phyloP scores from a whole-genome alignment of 139 green algal genomes.

The Volvox reticuliferus region DNA sequence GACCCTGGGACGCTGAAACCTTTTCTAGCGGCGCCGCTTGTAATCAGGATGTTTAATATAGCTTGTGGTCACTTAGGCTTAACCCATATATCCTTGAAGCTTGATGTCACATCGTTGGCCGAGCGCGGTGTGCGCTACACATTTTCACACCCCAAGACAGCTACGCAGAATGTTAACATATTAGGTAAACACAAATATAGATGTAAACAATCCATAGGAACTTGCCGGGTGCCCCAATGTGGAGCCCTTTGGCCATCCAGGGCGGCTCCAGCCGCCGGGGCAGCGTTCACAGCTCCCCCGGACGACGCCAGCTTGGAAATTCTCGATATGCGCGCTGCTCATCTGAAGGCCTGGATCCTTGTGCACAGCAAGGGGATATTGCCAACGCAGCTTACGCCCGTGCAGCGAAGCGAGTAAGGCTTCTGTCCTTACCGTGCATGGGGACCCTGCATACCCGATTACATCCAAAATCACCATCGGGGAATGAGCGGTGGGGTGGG shows the following conservation, averaged over 20 bases:
- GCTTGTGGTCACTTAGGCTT: neutral
- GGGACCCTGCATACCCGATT: too few species aligned
- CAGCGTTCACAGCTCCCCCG: too few species aligned
- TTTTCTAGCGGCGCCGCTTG: neutral
- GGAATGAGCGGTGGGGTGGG: too few species aligned
- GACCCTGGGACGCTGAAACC: neutral
- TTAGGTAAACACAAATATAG: neutral
- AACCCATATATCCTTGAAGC: neutral
- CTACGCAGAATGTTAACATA: neutral
- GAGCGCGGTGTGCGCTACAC: neutral
- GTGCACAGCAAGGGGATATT: constrained; percentile 24
- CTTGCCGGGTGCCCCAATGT: neutral
- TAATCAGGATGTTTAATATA: neutral
- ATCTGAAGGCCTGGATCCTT: constrained; percentile 45
- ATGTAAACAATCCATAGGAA: neutral
- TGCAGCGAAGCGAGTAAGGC: neutral
- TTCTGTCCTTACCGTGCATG: neutral
- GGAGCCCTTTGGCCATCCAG: neutral
- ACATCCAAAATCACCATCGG: too few species aligned
- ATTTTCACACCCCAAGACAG: neutral
- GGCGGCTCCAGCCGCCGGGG: too few species aligned
- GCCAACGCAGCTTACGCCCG: constrained; percentile 31
- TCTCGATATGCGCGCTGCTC: neutral
- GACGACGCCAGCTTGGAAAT: neutral
- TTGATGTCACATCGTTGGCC: neutral